Evolutionary conservation across 2,329 filamentous ascomycete species (phyloP), one percentile per base, ranked within the genome.

Genomic region (Neofusicoccum parvum): DNA sequence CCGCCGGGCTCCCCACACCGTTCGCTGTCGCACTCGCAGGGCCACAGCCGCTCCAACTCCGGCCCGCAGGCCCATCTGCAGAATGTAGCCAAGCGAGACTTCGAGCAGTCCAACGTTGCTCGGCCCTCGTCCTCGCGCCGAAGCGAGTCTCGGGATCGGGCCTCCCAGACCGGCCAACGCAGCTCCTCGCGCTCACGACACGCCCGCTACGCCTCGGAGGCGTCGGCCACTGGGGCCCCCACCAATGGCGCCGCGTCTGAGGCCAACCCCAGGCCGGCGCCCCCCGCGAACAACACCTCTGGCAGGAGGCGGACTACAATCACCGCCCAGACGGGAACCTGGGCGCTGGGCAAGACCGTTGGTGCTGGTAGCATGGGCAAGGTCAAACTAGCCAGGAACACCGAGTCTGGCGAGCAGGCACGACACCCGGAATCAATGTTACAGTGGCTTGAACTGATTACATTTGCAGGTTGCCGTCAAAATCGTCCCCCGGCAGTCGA

Each of bases 361-460:
- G 95, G 95, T 67, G 93, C 94, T 62, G 95, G 95, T 59, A 98
- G 94, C 78, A 99, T 99, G 95, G 95, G 95, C 69, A 98, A 98
- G 79, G 95, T 99, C 68, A 98, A 98, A 81, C 83, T 99, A 70
- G 95, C 95, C 27, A 92, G 92, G 72, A 96, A 96, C 79, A 86
- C 90, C 71, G 94, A 96, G 73, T 92, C 91, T 20, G 91, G 90
- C 71, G 95, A 98, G 82, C 92, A 97, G 88, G 92, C 94, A 81
- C 72, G 85, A 56, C n/a, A 48, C 17, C 48, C 17, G 14, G 15
- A 48, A 10, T 12, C n/a, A 23, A 23, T 36, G 23, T 48, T 37
- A 36, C 6, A 17, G 46, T n/a, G 37, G 17, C 14, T 23, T 27
- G 63, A 67, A 27, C 69, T 70, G 62, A 65, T 45, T 41, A 11